A percentile compares a stretch with the other conserved stretches of the same genome.
These are phyloP conservation scores for Penicillium diatomitis DNA, from an alignment of 495 filamentous ascomycete genomes.

Conservation along the genomic window DNA sequence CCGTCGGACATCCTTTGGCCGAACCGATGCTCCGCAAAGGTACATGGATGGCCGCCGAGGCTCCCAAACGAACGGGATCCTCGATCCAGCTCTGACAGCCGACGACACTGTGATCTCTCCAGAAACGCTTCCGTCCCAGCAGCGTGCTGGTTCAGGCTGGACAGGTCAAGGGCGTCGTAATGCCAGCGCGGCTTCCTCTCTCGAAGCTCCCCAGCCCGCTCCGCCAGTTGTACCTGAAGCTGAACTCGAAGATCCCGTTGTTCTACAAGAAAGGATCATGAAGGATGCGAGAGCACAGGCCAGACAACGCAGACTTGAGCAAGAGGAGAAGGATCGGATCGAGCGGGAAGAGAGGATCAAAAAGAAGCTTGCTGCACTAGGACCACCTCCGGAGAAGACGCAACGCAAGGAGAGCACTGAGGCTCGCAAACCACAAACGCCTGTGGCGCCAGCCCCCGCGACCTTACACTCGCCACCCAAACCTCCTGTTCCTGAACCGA, in stretches of 20 bases:
- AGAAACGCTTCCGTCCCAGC: constrained; percentile 20
- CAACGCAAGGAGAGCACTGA: constrained; percentile 36
- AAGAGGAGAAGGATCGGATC: constrained; percentile 73
- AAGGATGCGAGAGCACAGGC: constrained; percentile 68
- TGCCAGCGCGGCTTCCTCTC: constrained; percentile 35
- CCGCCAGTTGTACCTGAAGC: constrained; percentile 19
- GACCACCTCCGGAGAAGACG: constrained; percentile 52
- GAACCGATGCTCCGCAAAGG: constrained; percentile 36
- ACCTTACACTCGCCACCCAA: constrained; percentile 40
- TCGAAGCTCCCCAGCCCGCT: constrained; percentile 18
- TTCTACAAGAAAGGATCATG: constrained; percentile 77
- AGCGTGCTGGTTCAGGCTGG: constrained; percentile 26
- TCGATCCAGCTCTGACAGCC: constrained; percentile 22
- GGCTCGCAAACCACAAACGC: constrained; percentile 17
- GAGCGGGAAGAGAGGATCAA: constrained; percentile 73
- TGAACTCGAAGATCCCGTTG: constrained; percentile 49
- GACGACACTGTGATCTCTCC: constrained; percentile 18
- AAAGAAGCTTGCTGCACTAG: constrained; percentile 72
- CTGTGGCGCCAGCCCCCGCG: constrained; percentile 10
- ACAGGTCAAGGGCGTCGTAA: constrained; percentile 42
- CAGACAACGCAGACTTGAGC: constrained; percentile 66
- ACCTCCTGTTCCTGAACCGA: constrained; percentile 42
- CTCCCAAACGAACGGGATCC: constrained; percentile 36
- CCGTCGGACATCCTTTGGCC: constrained; percentile 47
- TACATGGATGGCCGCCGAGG: constrained; percentile 37